These are phyloP conservation scores for Ilex asprella DNA, from an alignment of 257 asterid species.

Conservation along the genomic window DNA sequence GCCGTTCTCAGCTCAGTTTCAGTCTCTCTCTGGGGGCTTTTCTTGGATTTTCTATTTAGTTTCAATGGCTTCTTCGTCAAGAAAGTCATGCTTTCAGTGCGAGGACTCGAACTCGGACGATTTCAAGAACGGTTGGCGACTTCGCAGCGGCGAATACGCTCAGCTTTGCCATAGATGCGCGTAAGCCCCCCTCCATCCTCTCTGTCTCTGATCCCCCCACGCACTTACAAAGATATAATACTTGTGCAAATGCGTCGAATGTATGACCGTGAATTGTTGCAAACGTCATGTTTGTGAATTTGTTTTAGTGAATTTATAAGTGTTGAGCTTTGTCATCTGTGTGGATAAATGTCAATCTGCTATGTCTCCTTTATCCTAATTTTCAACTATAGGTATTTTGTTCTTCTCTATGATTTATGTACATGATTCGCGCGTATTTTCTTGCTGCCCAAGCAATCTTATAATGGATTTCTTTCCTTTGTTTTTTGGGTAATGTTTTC, in stretches of 20 bases:
- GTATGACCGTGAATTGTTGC: neutral
- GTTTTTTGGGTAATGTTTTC: neutral
- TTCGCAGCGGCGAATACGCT: constrained; percentile 33
- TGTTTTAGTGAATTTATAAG: neutral
- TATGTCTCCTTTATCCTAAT: neutral
- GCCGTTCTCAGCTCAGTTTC: neutral
- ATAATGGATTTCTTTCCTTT: neutral
- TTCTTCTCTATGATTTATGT: no score
- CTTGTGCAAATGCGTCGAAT: neutral
- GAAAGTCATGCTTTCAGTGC: constrained; percentile 25
- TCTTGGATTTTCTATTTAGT: neutral
- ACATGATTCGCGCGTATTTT: constrained; percentile 5
- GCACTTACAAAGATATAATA: constrained; percentile 2
- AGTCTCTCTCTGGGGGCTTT: neutral
- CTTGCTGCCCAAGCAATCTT: constrained; percentile 28
- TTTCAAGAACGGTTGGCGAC: constrained; percentile 37
- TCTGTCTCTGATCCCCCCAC: neutral
- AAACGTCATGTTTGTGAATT: neutral
- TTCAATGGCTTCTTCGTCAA: constrained; percentile 18
- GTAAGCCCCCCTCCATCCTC: constrained; percentile 9
- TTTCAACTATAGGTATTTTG: no score
- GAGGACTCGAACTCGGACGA: constrained; percentile 20
- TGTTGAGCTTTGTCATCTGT: neutral
- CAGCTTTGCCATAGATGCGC: constrained; percentile 36
- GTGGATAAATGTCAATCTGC: neutral